Evolutionary conservation across 2,329 filamentous ascomycete genomes (phyloP), one percentile per base, ranked within the genome.

Genomic region (Alternaria panax): DNA sequence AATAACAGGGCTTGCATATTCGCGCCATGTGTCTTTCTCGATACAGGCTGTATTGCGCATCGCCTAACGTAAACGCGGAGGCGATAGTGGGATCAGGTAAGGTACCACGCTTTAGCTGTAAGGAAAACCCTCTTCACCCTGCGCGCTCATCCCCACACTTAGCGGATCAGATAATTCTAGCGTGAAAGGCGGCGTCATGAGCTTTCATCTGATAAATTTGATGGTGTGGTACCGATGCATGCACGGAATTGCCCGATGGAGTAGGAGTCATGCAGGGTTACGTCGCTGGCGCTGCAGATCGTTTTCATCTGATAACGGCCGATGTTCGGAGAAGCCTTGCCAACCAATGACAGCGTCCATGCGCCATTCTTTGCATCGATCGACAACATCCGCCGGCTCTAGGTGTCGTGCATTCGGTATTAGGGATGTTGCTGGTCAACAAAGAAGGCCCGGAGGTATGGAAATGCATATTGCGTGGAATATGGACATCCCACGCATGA

Each of bases 161-260:
- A 65, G 68, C 68, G 71, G 68, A 73, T 74, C 71, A 71, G 71
- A 73, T 73, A 72, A 73, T 46, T 45, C 40, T 58, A 52, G 65
- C 59, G 64, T 60, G 46, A 61, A 62, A 57, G 60, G 53, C 30
- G 56, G 46, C 54, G 59, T 54, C 54, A 52, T 41, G 46, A 66
- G 67, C 62, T 54, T 67, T 58, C 56, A 77, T 77, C 73, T 74
- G 74, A 75, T 76, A 77, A 77, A 57, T 65, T 30, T 63, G 64
- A 64, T 47, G 61, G 45, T 28, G 43, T 32, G 30, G 20, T 41
- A 27, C 47, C 43, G 24, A 54, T 57, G 63, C 63, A 54, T 41
- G 56, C 25, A 56, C 64, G 66, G 66, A 70, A 57, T 58, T 70
- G 59, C 69, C 62, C 60, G 16, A 62, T 67, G 28, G 16, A 64